Evolutionary conservation across 2,329 filamentous ascomycete genomes (phyloP).

Genomic region (Colletotrichum salicis): DNA sequence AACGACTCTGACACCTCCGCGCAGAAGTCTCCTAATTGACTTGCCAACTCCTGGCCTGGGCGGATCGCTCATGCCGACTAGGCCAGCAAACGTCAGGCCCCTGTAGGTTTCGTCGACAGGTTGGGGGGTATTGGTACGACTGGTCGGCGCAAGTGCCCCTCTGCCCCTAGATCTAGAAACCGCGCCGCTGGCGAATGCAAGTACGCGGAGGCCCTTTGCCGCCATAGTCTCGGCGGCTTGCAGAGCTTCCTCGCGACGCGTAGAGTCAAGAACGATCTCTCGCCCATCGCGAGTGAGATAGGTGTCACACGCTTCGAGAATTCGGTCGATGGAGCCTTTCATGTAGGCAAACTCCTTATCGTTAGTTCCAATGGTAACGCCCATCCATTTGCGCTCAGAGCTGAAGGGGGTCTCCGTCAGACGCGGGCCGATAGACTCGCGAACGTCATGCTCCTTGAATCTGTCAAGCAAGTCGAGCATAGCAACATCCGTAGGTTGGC

Average conservation of each 20-base stretch:
- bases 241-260: conserved; percentile 77
- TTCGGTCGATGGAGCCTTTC: conserved; percentile 91
- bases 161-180: conserved; percentile 62
- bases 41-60: conserved; percentile 89
- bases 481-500: conserved; percentile 97
- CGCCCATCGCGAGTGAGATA: conserved; percentile 88
- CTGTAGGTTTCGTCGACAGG: conserved; percentile 75
- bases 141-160: conserved; percentile 44
- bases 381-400: conserved; percentile 99
- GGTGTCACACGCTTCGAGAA: conserved; percentile 87
- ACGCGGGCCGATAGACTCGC: conserved; percentile 84
- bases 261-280: conserved; percentile 85
- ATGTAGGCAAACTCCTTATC: conserved; percentile 87
- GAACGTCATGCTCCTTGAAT: conserved; percentile 90
- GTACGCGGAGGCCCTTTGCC: conserved; percentile 85
- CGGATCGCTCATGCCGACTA: conserved; percentile 98
- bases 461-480: conserved; percentile 92
- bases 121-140: conserved; percentile 64
- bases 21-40: conserved; percentile 89
- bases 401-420: conserved; percentile 93
- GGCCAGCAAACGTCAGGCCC: conserved; percentile 86
- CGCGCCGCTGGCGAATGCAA: conserved; percentile 91
- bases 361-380: conserved; percentile 80
- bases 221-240: conserved; percentile 89
- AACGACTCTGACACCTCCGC: conserved; percentile 94